Evolutionary conservation across 2,329 filamentous ascomycete species (phyloP), one percentile per base, ranked within the genome.

Genomic region (Rutstroemia sydowiana): DNA sequence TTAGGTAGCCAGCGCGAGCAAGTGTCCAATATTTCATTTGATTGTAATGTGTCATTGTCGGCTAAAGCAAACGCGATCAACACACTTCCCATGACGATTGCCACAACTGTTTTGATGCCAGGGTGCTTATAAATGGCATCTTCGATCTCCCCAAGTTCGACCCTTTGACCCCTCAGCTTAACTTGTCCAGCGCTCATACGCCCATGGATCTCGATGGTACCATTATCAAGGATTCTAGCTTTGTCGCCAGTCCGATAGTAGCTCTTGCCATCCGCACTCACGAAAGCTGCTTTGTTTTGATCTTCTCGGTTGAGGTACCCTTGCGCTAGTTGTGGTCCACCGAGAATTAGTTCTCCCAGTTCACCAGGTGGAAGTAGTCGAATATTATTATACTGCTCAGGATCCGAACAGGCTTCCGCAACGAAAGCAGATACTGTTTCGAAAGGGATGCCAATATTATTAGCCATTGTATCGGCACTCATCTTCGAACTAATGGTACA

Each of bases 221-320:
- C 88, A 54, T 86, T 75, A 0, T 73, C 59, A 2, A 77, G 75
- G 45, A 95, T 75, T 20, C 79, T 77, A 4, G 87, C 91, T 63
- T 86, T 88, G 68, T 96, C 91, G 0, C 90, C 90, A 0, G 90
- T 95, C 28, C 87, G 78, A 67, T 96, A 96, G 0, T 95, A 71
- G 3, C 75, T 74, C 3, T 88, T 90, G 13, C 70, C 59, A 0
- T 74, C 70, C 23, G 84, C 81, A 0, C 81, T 65, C 13, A 95
- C 71, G 62, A 95, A 96, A 0, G 82, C 83, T 16, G 75, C 71
- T 1, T 73, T 70, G 0, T 88, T 95, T 64, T 93, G 83, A 44
- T 91, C 82, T 0, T 81, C 78, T 10, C 88, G 78, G 63, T 95
- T 95, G 47, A 95, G 74, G 65, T 96, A 96, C 7, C 82, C 87